Evolutionary conservation across 148 eudicot species (phyloP), one percentile per base, ranked within the genome.

Genomic region (Limonium bicolor): DNA sequence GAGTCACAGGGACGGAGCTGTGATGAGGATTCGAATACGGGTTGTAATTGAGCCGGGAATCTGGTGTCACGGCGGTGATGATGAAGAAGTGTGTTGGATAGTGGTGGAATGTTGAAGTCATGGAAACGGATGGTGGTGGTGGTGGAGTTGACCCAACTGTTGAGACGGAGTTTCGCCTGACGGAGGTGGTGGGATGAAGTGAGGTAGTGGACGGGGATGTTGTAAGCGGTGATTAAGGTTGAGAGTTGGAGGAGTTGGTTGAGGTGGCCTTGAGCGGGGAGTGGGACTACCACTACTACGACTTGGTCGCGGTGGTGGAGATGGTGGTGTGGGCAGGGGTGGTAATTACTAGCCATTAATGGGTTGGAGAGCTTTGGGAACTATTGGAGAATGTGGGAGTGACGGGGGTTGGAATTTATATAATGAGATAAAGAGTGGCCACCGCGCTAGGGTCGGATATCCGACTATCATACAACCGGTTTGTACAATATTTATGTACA

Each of bases 241-340:
- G 76, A 60, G 49, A 83, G 77, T 21, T 75, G 94, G 42, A 83
- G 80, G 32, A 71, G 69, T 38, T 79, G 78, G 59, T 79, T 78
- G 26, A 84, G 73, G 50, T 84, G 94, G 55, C 94, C 71, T 47
- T 84, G 87, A 7, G 55, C 40, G 16, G 86, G 85, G 12, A 85
- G 33, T 2, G 95, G 90, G 8, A 80, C 77, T 65, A 76, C 66
- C 2, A 76, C 58, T 9, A 27, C 61, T 4, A 34, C 64, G 22
- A 68, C 64, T 24, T 16, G 27, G 4, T 17, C 32, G 5, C 20
- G 19, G 21, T n/a, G 27, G 39, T 34, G 7, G 10, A 20, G 12
- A 16, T 1, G n/a, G 34, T 37, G 2, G 40, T 36, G 18, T n/a
- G n/a, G n/a, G n/a, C n/a, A n/a, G n/a, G n/a, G n/a, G n/a, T n/a